A percentile compares a stretch with the other conserved stretches of the same genome.
Conservation (phyloP, 2,329 filamentous ascomycete genomes). For the Penicillium expansum region DNA sequence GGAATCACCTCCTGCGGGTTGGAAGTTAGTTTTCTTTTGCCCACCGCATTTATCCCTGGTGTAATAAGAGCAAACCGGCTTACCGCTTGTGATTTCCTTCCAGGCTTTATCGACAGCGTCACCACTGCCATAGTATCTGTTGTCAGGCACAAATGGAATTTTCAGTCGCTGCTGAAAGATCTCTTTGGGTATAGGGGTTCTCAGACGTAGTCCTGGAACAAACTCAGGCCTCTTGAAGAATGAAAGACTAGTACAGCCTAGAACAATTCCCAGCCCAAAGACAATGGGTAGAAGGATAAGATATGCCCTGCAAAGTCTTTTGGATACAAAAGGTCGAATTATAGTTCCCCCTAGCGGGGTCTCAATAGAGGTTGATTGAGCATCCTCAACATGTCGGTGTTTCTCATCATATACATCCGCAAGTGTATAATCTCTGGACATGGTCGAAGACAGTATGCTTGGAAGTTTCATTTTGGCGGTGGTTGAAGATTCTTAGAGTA, state of each 20-base stretch:
- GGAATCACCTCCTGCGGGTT: background rate
- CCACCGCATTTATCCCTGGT: background rate
- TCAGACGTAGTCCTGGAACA: background rate
- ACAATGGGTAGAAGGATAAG: background rate
- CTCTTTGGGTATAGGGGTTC: background rate
- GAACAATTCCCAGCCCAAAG: background rate
- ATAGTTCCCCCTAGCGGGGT: background rate
- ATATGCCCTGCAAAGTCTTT: background rate
- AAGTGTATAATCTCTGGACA: background rate
- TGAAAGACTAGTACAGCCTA: background rate
- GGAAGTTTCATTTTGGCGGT: background rate
- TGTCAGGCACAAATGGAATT: background rate
- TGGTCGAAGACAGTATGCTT: background rate
- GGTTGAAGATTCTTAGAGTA: background rate
- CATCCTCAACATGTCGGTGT: background rate
- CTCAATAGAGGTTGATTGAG: background rate
- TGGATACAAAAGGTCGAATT: background rate
- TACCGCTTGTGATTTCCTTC: background rate
- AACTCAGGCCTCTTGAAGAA: background rate
- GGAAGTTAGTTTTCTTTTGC: background rate
- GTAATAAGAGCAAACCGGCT: background rate
- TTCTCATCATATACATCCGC: background rate
- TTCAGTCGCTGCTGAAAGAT: background rate
- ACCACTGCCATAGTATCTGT: background rate
- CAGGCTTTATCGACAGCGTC: background rate